Evolutionary conservation across 305 asterid genomes (phyloP).

Genomic region (Euphrasia arctica): DNA sequence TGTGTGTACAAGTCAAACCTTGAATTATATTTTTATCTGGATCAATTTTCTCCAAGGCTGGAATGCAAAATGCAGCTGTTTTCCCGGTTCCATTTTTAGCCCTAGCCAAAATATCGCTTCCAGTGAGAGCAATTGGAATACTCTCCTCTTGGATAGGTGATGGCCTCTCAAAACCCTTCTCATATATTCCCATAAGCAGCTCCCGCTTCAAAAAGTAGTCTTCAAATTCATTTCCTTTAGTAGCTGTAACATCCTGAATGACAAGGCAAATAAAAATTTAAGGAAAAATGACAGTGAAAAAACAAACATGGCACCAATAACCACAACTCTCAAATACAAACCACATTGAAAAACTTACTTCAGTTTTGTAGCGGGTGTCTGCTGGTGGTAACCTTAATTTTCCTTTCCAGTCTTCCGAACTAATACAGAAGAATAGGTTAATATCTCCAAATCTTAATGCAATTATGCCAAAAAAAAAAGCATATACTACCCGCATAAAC

Average conservation of each 20-base stretch:
- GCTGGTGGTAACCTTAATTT: conserved; percentile 55
- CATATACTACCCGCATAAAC: neutral
- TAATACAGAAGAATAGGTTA: conserved; percentile 29
- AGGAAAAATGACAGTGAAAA: conserved; percentile 6
- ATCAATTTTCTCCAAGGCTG: conserved; percentile 46
- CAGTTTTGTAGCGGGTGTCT: conserved; percentile 82
- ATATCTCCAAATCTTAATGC: neutral
- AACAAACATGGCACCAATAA: conserved; percentile 12
- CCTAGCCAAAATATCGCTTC: conserved; percentile 31
- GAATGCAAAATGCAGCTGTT: conserved; percentile 54
- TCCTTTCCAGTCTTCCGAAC: conserved; percentile 94
- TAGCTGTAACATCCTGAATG: conserved; percentile 46
- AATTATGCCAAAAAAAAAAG: neutral
- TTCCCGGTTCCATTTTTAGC: conserved; percentile 44
- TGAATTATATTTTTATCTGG: conserved; percentile 41
- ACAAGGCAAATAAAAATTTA: conserved; percentile 11
- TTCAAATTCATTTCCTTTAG: conserved; percentile 53
- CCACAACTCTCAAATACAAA: neutral
- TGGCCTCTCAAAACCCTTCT: conserved; percentile 43
- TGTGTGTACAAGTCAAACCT: conserved; percentile 26
- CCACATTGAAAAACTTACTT: conserved; percentile 42
- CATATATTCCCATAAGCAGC: conserved; percentile 31
- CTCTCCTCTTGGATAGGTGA: conserved; percentile 53
- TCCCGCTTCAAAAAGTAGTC: conserved; percentile 50
- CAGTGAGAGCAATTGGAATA: conserved; percentile 47